Evolutionary conservation across 2,329 filamentous ascomycete species (phyloP).

Genomic region (Chrysoporthe cubensis): DNA sequence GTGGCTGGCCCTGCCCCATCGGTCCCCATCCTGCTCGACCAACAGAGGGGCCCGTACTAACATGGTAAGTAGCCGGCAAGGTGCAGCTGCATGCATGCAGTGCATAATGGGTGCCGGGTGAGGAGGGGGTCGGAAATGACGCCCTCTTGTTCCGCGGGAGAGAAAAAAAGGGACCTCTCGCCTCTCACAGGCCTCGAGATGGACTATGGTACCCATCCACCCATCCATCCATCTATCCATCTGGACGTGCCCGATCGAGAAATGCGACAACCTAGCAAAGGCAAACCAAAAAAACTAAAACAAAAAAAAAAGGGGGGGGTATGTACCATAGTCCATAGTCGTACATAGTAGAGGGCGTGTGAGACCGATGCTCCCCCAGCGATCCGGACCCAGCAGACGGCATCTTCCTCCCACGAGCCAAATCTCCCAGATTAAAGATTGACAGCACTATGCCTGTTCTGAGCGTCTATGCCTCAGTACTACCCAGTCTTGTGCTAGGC

Average conservation of each 20-base stretch:
- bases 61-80: background rate
- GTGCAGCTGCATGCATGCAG: background rate
- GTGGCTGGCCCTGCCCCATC: background rate
- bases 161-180: background rate
- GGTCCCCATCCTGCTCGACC: background rate
- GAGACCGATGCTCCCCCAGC: no score
- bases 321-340: no score
- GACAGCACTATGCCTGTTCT: slow-evolving; percentile 11
- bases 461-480: background rate
- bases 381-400: background rate
- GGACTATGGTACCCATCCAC: background rate
- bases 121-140: slow-evolving; percentile 5
- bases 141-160: background rate
- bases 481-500: background rate
- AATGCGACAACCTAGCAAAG: background rate
- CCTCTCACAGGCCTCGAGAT: background rate
- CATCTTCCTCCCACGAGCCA: background rate
- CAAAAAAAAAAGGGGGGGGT: background rate
- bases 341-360: background rate
- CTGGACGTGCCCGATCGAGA: background rate
- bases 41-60: no score
- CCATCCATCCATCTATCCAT: background rate
- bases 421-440: background rate
- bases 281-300: background rate
- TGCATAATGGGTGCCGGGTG: background rate